A percentile compares a stretch with the other conserved stretches of the same genome.
Evolutionary conservation across 257 asterid genomes (phyloP).

Genomic region (Prunella vulgaris): DNA sequence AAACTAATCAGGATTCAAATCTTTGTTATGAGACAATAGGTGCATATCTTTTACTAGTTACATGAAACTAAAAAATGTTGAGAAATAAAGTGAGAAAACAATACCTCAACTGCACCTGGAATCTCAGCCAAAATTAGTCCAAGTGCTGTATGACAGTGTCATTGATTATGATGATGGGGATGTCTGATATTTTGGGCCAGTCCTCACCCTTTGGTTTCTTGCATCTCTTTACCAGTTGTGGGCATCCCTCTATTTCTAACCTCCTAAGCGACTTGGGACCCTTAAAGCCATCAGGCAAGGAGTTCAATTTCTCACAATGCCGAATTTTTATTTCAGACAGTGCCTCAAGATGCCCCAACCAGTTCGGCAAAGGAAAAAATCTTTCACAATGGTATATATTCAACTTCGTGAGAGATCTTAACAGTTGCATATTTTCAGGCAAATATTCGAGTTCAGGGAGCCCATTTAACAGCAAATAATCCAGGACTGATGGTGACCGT

Average conservation of each 20-base stretch:
- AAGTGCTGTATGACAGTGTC: neutral
- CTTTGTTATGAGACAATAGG: too few relatives aligned
- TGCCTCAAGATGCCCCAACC: neutral
- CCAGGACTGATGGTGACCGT: neutral
- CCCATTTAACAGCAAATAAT: neutral
- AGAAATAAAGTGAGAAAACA: neutral
- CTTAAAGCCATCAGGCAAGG: neutral
- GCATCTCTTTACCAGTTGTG: neutral
- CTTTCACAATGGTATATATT: neutral
- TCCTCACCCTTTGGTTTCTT: neutral
- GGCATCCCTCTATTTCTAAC: neutral
- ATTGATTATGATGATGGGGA: neutral
- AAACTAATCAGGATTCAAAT: neutral
- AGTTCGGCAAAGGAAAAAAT: neutral
- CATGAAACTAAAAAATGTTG: neutral
- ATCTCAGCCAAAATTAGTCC: neutral
- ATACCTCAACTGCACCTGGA: neutral
- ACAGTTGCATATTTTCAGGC: neutral
- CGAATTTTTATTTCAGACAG: neutral
- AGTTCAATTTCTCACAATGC: neutral
- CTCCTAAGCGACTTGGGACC: neutral
- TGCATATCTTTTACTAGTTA: neutral
- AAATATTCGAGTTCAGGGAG: neutral
- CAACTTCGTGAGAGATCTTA: neutral
- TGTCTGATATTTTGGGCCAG: neutral